These are phyloP conservation scores for Zangia roseola DNA, from an alignment of 768 basidiomycete genomes.

Conservation along the genomic window DNA sequence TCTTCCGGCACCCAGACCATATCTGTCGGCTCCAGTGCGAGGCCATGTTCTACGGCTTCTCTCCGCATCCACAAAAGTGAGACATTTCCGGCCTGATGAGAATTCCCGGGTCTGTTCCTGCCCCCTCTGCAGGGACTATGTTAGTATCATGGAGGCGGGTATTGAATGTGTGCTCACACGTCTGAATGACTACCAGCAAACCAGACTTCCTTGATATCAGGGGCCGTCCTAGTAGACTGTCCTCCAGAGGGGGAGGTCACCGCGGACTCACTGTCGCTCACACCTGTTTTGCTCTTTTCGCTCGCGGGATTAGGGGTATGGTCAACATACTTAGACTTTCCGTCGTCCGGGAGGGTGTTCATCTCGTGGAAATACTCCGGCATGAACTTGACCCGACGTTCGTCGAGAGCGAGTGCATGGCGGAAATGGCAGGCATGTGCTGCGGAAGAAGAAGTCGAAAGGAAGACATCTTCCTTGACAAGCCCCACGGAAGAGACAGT, in stretches of 20 bases:
- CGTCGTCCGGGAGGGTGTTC: slow-evolving; percentile 19
- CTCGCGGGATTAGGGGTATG: background rate
- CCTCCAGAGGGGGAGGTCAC: background rate
- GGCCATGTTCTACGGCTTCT: slow-evolving; percentile 27
- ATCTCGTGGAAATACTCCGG: slow-evolving; percentile 37
- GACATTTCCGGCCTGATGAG: slow-evolving; percentile 23
- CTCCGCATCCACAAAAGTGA: slow-evolving; percentile 35
- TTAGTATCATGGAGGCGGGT: background rate
- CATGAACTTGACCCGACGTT: slow-evolving; percentile 59
- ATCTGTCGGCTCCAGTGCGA: slow-evolving; percentile 26
- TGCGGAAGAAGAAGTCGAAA: slow-evolving; percentile 60
- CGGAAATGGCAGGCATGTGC: slow-evolving; percentile 57
- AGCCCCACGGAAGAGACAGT: slow-evolving; percentile 65
- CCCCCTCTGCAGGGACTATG: slow-evolving; percentile 16
- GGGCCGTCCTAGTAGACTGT: background rate
- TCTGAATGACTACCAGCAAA: slow-evolving; percentile 50
- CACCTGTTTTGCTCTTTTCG: background rate
- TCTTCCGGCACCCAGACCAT: slow-evolving; percentile 29
- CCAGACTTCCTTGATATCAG: slow-evolving; percentile 64
- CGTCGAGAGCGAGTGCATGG: slow-evolving; percentile 66
- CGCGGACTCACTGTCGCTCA: background rate
- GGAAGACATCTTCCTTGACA: slow-evolving; percentile 41
- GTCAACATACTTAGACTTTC: slow-evolving; percentile 6
- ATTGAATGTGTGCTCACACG: slow-evolving; percentile 17
- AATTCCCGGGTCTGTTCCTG: slow-evolving; percentile 20